Base-by-base conservation (phyloP, 352 stramenopile genomes). In the Pythium apleroticum region DNA sequence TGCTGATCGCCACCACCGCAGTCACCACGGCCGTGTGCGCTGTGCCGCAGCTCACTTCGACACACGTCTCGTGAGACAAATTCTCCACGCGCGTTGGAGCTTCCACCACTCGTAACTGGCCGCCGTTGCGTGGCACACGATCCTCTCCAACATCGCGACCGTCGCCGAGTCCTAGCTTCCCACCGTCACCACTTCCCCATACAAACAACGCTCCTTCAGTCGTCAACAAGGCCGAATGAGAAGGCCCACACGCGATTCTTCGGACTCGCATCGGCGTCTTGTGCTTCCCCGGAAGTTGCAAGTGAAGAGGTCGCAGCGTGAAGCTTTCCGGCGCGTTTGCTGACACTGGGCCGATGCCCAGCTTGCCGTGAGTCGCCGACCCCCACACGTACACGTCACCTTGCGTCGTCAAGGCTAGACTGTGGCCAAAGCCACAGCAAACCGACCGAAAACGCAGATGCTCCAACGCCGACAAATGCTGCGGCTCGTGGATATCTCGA, bases 351-450 rank as follows among this genome's bases (percentile, higher is more conserved):
- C 83, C 83, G 14, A 94, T 69, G 3, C 85, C 85, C 27, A 94
- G 74, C 48, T 93, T 94, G 1, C 85, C 85, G 37, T 86, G 79
- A 4, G 78, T 89, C 2, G 78, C 78, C 19, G 85, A 91, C 0
- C 85, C 85, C 85, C 85, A 94, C 0, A 74, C 74, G 27, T 84
- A 92, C n/a, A 94, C 75, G n/a, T 82, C 70, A 20, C 85, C 83
- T 19, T 84, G 71, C 2, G 63, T 81, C 7, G 81, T 79, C 31
- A 93, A 73, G 2, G 85, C 85, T 12, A 93, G 28, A 43, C 78
- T 93, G 63, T 93, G 85, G 14, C 80, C 66, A 66, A 88, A 93
- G 0, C 81, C 83, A 48, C 81, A 91, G 5, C 78, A 74, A 12
- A 91, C 75, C 1, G 70, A 49, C 19, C 79, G 73, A 60, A 93